Evolutionary conservation across 2,329 filamentous ascomycete genomes (phyloP).

Genomic region (Lojkania enalia): DNA sequence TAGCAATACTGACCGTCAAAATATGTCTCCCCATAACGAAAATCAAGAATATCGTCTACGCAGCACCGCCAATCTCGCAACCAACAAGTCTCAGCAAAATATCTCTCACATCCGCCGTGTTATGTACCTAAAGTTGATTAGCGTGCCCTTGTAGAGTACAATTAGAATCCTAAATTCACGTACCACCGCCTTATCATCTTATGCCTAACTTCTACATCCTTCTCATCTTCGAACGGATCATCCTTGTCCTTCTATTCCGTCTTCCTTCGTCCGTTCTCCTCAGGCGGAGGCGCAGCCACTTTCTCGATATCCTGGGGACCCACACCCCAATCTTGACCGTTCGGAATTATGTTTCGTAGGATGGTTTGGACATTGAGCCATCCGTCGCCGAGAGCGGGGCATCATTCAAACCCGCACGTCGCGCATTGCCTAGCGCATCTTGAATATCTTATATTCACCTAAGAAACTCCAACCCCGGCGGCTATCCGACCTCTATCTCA

Average conservation of each 20-base stretch:
- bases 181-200: slow-evolving; percentile 55
- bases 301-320: background rate
- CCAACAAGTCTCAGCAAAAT: slow-evolving; percentile 63
- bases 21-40: slow-evolving; percentile 73
- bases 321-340: background rate
- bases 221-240: slow-evolving; percentile 31
- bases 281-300: background rate
- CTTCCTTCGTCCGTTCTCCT: background rate
- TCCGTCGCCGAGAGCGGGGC: background rate
- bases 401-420: background rate
- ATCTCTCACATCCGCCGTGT: slow-evolving; percentile 64
- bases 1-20: slow-evolving; percentile 51
- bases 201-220: slow-evolving; percentile 51
- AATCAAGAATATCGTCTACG: slow-evolving; percentile 60
- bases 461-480: no score
- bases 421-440: background rate
- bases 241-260: slow-evolving; percentile 8
- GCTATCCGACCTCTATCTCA: no score
- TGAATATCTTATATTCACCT: no score
- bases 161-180: slow-evolving; percentile 44
- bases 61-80: slow-evolving; percentile 64
- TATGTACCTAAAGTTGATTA: slow-evolving; percentile 18
- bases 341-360: background rate
- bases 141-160: slow-evolving; percentile 18
- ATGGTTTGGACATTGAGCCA: slow-evolving; percentile 1